A percentile compares a stretch with the other conserved stretches of the same genome.
Evolutionary conservation across 2,329 filamentous ascomycete genomes (phyloP).

Genomic region (Cordyceps cicadae): DNA sequence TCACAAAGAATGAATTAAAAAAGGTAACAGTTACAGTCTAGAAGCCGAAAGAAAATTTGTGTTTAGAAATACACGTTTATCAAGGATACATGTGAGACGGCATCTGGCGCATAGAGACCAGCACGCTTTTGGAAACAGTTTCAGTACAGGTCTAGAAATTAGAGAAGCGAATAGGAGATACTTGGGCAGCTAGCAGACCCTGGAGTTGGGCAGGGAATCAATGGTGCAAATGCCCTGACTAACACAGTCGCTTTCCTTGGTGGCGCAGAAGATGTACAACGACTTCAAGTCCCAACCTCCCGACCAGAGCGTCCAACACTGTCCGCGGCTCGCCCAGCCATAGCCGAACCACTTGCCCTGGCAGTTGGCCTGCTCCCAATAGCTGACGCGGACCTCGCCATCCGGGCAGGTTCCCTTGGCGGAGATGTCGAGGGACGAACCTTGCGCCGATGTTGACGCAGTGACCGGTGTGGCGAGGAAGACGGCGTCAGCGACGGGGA

Average conservation of each 20-base stretch:
- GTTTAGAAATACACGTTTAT: neutral
- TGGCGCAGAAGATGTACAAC: neutral
- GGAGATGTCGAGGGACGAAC: neutral
- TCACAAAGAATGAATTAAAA: neutral
- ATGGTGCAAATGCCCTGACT: neutral
- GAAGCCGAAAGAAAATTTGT: neutral
- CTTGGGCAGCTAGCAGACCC: neutral
- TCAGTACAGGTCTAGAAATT: neutral
- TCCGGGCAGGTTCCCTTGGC: neutral
- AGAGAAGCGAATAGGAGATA: neutral
- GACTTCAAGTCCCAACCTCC: conserved; percentile 1
- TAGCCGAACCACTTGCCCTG: conserved; percentile 2
- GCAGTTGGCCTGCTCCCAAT: neutral
- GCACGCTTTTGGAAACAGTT: neutral
- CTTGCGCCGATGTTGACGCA: conserved; percentile 11
- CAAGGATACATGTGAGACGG: neutral
- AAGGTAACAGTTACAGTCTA: neutral
- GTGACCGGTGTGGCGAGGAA: neutral
- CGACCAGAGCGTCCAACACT: neutral
- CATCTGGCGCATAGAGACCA: neutral
- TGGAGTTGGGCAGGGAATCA: neutral
- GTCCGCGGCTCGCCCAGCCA: neutral
- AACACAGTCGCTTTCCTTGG: neutral
- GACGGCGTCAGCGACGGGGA: neutral
- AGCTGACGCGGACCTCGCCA: conserved; percentile 1